These are phyloP conservation scores for Incumbomyces delicatus DNA, from an alignment of 2,329 filamentous ascomycete genomes.

Conservation along the genomic window DNA sequence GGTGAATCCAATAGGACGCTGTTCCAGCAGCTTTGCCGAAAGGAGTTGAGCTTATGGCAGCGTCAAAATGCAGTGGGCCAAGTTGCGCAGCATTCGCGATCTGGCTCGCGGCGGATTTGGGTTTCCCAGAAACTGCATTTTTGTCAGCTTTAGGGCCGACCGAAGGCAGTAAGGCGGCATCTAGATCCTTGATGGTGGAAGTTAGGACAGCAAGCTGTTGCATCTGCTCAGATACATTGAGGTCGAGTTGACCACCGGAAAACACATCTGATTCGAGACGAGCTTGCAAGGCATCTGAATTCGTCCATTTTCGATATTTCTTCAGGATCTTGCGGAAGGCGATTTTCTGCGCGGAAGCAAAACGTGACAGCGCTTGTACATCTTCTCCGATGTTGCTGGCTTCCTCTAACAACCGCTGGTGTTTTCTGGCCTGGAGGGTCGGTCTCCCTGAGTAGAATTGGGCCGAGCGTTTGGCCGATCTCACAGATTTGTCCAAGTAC, in stretches of 20 bases:
- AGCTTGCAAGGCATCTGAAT: slow-evolving; percentile 53
- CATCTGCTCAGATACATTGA: slow-evolving; percentile 17
- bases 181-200: slow-evolving; percentile 12
- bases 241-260: slow-evolving; percentile 15
- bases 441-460: slow-evolving; percentile 11
- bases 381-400: slow-evolving; percentile 55
- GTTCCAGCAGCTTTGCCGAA: slow-evolving; percentile 36
- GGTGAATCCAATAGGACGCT: slow-evolving; percentile 46
- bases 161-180: slow-evolving; percentile 10
- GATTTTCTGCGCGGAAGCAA: slow-evolving; percentile 61
- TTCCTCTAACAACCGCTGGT: slow-evolving; percentile 42
- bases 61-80: slow-evolving; percentile 40
- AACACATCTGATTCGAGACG: slow-evolving; percentile 61
- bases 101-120: slow-evolving; percentile 20
- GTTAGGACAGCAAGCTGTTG: slow-evolving; percentile 12
- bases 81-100: slow-evolving; percentile 32
- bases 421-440: slow-evolving; percentile 24
- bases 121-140: not conserved
- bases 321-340: slow-evolving; percentile 77
- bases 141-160: not conserved
- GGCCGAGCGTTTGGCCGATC: slow-evolving; percentile 20
- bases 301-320: slow-evolving; percentile 84
- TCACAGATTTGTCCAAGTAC: slow-evolving; percentile 31
- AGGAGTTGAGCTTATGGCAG: slow-evolving; percentile 38
- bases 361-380: slow-evolving; percentile 59